phyloP scores from a whole-genome alignment of 2,329 filamentous ascomycete species.

The Teratosphaeria viscida region DNA sequence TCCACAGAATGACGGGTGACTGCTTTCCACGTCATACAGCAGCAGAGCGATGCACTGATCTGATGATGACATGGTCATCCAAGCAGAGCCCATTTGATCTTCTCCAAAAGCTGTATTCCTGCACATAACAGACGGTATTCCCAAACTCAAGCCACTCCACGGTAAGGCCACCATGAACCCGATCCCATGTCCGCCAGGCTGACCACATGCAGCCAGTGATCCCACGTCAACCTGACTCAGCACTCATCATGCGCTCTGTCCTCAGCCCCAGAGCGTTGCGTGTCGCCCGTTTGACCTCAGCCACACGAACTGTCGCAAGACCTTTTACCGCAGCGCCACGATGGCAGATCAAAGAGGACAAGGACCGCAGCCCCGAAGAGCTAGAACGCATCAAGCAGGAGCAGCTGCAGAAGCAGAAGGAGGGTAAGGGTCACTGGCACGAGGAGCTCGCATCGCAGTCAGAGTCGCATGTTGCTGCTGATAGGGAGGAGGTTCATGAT shows the following conservation, averaged over 20 bases:
- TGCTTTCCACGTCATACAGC: neutral
- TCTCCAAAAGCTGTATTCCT: neutral
- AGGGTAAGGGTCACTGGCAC: constrained; percentile 33
- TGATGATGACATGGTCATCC: neutral
- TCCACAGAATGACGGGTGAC: neutral
- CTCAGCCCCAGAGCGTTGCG: neutral
- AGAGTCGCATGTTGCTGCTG: constrained; percentile 33
- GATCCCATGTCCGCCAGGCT: neutral
- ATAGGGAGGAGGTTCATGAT: constrained; percentile 32
- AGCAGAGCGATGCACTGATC: neutral
- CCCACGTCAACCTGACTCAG: neutral
- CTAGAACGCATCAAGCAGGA: constrained; percentile 35
- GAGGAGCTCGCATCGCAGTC: constrained; percentile 32
- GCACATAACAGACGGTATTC: neutral
- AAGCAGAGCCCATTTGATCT: neutral
- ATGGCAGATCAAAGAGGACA: constrained; percentile 32
- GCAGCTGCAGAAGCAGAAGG: constrained; percentile 33
- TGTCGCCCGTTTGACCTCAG: neutral
- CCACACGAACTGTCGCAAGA: neutral
- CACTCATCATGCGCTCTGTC: neutral
- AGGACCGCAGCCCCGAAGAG: constrained; percentile 26
- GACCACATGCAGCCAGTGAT: neutral
- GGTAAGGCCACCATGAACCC: neutral
- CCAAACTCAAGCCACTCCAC: neutral
- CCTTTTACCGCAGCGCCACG: constrained; percentile 22